Conservation (phyloP, 805 yeast genomes). For the Sporopachydermia lactativora region DNA sequence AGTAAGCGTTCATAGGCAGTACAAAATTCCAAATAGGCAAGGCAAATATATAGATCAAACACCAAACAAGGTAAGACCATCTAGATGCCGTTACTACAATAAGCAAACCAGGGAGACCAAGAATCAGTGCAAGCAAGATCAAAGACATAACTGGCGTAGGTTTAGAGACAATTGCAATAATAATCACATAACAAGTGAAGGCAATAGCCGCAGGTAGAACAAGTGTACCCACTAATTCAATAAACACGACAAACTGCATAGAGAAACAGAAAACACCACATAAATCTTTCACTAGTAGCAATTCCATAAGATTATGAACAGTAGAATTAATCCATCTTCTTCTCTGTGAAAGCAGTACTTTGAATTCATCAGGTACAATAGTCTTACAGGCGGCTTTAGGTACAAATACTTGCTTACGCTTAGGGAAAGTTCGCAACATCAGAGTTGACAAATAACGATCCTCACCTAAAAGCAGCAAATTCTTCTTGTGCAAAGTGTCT, state of each 20-base stretch:
- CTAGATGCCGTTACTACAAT: constrained; percentile 73
- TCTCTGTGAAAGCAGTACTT: constrained; percentile 75
- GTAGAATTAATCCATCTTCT: constrained; percentile 97
- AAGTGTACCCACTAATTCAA: constrained; percentile 77
- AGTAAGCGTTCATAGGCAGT: constrained; percentile 72
- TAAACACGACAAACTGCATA: constrained; percentile 80
- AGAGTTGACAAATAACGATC: constrained; percentile 76
- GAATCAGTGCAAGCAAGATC: constrained; percentile 57
- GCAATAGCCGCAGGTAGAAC: constrained; percentile 81
- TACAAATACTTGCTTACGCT: constrained; percentile 72
- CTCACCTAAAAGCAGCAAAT: constrained; percentile 75
- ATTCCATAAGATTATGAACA: constrained; percentile 81
- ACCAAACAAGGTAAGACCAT: constrained; percentile 60
- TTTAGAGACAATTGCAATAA: constrained; percentile 49
- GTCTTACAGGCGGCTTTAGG: constrained; percentile 91
- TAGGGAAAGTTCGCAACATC: constrained; percentile 82
- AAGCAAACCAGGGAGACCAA: constrained; percentile 76
- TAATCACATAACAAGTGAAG: constrained; percentile 68
- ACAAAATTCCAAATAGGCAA: constrained; percentile 92
- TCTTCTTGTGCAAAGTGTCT: constrained; percentile 75
- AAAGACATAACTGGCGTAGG: constrained; percentile 75
- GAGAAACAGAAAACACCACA: constrained; percentile 94
- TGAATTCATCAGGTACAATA: constrained; percentile 71
- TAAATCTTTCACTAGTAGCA: constrained; percentile 68
- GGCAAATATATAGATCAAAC: constrained; percentile 62